Evolutionary conservation across 2,329 filamentous ascomycete species (phyloP), one percentile per base, ranked within the genome.

Genomic region (Fusarium tricinctum): DNA sequence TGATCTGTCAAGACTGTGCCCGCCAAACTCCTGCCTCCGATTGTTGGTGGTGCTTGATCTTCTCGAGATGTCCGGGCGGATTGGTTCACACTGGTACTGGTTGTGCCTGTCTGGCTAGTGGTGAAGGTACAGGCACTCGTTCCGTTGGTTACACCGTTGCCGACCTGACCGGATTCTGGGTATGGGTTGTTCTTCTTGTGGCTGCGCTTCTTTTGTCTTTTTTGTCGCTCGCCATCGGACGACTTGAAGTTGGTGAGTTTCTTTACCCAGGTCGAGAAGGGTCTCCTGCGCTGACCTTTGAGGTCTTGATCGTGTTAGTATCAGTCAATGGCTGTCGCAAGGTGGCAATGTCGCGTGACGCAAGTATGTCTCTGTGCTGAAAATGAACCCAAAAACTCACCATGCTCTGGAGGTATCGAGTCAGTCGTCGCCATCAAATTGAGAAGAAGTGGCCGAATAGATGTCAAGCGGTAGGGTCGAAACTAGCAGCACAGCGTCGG

Each of bases 211-310:
- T 82, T 84, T 51, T 83, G 62, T 74, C 79, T 67, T 76, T 79
- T 74, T 76, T 79, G 59, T 74, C 79, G 71, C 42, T 84, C 84
- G 63, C 88, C 85, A 67, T 86, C 88, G 32, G 90, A 91, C 6
- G 83, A 85, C 79, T 97, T 97, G 81, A 97, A 91, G 78, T 91
- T 95, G 65, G 94, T 90, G 58, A 98, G 88, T 76, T 94, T 94
- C 85, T 94, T 97, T 84, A 99, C 93, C 92, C 95, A 97, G 71
- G 90, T 92, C 46, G 94, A 88, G 77, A 98, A 98, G 23, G 94
- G 95, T 68, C 92, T 89, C 73, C 94, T 91, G 70, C 93, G 91
- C 73, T 87, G 87, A 75, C 81, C 71, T 70, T 86, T 85, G 71
- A 89, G 88, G 78, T 94, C 91, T 94, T 80, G 72, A 66, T 80